Percentiles rank a stretch among this genome's conserved stretches.
phyloP scores from a whole-genome alignment of 768 basidiomycete species.

The Lactarius sanguifluus region DNA sequence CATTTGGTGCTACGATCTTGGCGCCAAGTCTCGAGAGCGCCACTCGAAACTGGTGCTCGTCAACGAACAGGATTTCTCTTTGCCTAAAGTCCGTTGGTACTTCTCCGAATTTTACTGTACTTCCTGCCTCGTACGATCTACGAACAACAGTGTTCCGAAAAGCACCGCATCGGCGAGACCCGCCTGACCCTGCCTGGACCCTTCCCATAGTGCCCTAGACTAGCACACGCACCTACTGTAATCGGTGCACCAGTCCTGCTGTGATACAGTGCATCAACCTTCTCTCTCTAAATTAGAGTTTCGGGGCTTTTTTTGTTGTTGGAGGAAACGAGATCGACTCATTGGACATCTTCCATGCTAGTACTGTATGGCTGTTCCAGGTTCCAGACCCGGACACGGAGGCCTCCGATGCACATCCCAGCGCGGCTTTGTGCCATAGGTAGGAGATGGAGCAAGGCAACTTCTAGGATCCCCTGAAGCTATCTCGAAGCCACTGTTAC shows the following conservation, averaged over 20 bases:
- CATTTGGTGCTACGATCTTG: background rate
- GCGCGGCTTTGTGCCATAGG: constrained; percentile 40
- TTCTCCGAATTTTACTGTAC: background rate
- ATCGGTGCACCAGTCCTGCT: constrained; percentile 34
- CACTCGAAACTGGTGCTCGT: constrained; percentile 22
- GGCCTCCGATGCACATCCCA: constrained; percentile 37
- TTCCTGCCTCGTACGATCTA: constrained; percentile 32
- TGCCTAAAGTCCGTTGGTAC: no score
- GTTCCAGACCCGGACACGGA: constrained; percentile 33
- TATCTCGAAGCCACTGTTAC: background rate
- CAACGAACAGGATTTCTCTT: constrained; percentile 34
- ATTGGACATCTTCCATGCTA: constrained; percentile 40
- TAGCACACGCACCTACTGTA: no score
- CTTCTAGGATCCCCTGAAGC: constrained; percentile 41
- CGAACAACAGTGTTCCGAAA: constrained; percentile 43
- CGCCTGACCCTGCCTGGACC: no score
- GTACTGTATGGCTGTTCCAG: constrained; percentile 26
- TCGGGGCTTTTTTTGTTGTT: constrained; percentile 17
- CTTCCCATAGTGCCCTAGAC: no score
- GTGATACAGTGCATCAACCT: constrained; percentile 39
- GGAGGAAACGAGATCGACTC: constrained; percentile 40
- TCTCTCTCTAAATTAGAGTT: background rate
- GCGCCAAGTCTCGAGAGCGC: background rate
- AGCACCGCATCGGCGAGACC: constrained; percentile 39
- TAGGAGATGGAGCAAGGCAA: constrained; percentile 41